Evolutionary conservation across 495 filamentous ascomycete species (phyloP).

Genomic region (Oleoguttula mirabilis): DNA sequence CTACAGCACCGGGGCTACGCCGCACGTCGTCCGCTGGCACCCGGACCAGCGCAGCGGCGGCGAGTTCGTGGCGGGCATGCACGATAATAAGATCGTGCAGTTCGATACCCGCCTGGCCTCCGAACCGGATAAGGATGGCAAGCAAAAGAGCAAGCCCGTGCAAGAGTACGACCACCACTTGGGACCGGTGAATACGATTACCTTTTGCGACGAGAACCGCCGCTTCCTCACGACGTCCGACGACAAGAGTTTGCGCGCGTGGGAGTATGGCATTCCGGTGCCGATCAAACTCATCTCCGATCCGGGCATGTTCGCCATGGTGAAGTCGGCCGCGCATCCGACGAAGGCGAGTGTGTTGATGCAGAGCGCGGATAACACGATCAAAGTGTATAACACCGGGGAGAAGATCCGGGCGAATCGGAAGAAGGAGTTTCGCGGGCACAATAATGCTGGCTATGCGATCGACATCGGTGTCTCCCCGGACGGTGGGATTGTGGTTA

Average conservation of each 20-base stretch:
- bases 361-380: conserved; percentile 88
- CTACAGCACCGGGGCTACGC: conserved; percentile 86
- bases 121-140: conserved; percentile 41
- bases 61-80: conserved; percentile 93
- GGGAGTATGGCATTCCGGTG: conserved; percentile 95
- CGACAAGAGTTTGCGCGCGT: conserved; percentile 87
- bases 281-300: conserved; percentile 85
- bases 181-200: conserved; percentile 93
- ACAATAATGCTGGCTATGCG: conserved; percentile 89
- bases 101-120: conserved; percentile 60
- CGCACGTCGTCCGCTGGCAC: conserved; percentile 90
- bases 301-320: conserved; percentile 91
- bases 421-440: conserved; percentile 90
- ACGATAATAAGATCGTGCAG: conserved; percentile 96
- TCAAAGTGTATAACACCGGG: conserved; percentile 82
- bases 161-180: conserved; percentile 99
- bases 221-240: conserved; percentile 97
- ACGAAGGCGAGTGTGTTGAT: conserved; percentile 86
- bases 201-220: conserved; percentile 86
- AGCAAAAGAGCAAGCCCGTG: conserved; percentile 38
- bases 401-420: conserved; percentile 96
- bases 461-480: conserved; percentile 81
- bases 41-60: conserved; percentile 60
- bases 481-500: conserved; percentile 77
- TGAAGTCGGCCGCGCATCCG: conserved; percentile 67